Evolutionary conservation across 2,329 filamentous ascomycete genomes (phyloP), one percentile per base, ranked within the genome.

Genomic region (Trichophyton simii): DNA sequence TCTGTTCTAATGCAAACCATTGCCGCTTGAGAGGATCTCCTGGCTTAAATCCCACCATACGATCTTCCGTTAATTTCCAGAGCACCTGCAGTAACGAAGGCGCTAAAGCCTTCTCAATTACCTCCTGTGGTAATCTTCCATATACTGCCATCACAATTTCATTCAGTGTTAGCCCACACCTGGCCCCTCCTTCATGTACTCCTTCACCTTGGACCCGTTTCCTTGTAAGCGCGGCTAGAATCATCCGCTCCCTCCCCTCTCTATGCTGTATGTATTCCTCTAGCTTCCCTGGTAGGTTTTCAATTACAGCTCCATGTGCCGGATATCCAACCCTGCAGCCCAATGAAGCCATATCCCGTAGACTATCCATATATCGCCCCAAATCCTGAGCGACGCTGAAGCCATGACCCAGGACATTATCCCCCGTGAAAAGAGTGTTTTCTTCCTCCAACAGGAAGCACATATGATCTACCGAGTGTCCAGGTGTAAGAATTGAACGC

Each of bases 281-380:
- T 8, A 97, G 87, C 70, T 84, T 91, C 28, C 75, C 77, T 18
- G 79, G 82, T 0, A 88, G 89, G 64, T 92, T 81, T 38, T 85
- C 81, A 20, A 96, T 79, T 2, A 92, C 83, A 0, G 85, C 81
- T 0, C 94, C 94, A 69, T 99, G 94, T 2, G 88, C 92, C 0
- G 94, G 92, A 71, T 96, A 97, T 2, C 86, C 89, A 57, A 83
- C 78, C 64, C 0, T 59, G 67, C 20, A 80, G 0, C 88, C 87
- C 0, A 73, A 65, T 8, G 71, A 73, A 67, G 89, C 76, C 46
- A 52, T 52, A 25, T 25, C 8, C 9, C 20, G 13, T 13, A 52
- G 46, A 22, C 89, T 95, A 92, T 65, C 60, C 71, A 78, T 75
- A 60, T 70, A 79, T 0, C 62, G 61, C 2, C 69, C 67, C 0